Evolutionary conservation across 345 rosid genomes (phyloP).

Genomic region (Hibiscus tridactylites): DNA sequence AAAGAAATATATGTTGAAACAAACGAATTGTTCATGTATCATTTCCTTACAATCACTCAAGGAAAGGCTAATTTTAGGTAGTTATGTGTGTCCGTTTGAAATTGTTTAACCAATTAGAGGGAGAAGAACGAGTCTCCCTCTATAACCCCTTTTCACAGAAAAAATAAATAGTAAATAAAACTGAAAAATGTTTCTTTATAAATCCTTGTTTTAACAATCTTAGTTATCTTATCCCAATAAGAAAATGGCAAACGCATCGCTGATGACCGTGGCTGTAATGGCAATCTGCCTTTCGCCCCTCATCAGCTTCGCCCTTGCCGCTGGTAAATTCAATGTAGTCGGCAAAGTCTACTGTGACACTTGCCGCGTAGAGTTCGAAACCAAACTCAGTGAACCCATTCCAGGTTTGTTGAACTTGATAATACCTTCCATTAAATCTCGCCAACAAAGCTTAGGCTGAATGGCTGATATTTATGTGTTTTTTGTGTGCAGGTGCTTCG

Average conservation of each 20-base stretch:
- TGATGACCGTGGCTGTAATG: neutral
- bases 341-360: constrained; percentile 16
- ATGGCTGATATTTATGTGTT: neutral
- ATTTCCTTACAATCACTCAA: neutral
- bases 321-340: neutral
- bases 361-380: constrained; percentile 2
- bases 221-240: neutral
- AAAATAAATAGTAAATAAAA: too few relatives aligned
- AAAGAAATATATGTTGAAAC: too few relatives aligned
- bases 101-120: too few relatives aligned
- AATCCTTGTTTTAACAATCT: neutral
- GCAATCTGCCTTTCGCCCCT: constrained; percentile 13
- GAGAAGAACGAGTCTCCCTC: too few relatives aligned
- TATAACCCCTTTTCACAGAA: too few relatives aligned
- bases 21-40: too few relatives aligned
- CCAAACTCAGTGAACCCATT: constrained; percentile 1
- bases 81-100: neutral
- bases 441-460: neutral
- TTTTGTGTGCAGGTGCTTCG: constrained; percentile 16
- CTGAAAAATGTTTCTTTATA: neutral
- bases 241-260: constrained; percentile 10
- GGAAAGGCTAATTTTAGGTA: neutral
- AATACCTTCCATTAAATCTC: neutral
- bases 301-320: constrained; percentile 8
- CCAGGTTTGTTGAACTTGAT: neutral